A percentile compares a stretch with the other conserved stretches of the same genome.
Conservation (phyloP, 169 alveolate species). For the Cryptosporidium tyzzeri region DNA sequence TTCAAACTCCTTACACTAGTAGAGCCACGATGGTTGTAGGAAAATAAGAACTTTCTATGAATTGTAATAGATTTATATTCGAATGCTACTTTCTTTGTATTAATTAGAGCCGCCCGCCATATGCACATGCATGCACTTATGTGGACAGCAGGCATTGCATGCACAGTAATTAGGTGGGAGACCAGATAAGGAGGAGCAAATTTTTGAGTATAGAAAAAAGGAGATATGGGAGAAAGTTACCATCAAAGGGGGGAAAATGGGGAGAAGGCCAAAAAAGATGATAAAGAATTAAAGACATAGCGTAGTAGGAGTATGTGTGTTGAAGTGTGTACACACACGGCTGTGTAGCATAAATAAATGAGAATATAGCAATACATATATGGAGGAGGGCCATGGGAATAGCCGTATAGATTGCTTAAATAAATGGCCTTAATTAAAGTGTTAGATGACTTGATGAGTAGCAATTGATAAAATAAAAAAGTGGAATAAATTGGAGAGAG, state of each 20-base stretch:
- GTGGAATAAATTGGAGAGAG: background rate
- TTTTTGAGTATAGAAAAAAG: background rate
- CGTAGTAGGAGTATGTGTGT: constrained; percentile 44
- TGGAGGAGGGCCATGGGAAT: background rate
- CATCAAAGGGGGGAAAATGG: background rate
- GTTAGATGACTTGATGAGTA: constrained; percentile 3
- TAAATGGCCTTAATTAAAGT: background rate
- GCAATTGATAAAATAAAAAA: background rate
- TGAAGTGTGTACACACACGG: constrained; percentile 72
- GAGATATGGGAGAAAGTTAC: background rate
- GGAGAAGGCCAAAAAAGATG: background rate
- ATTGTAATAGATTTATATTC: background rate
- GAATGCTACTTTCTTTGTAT: background rate
- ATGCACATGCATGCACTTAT: constrained; percentile 34
- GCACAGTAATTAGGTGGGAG: background rate
- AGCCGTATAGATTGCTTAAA: background rate
- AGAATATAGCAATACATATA: background rate
- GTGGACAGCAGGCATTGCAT: constrained; percentile 8
- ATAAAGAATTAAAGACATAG: constrained; percentile 4
- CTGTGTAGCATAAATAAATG: constrained; percentile 5
- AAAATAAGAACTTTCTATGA: background rate
- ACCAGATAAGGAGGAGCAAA: background rate
- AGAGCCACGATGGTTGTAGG: background rate
- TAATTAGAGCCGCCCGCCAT: background rate
- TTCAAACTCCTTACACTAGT: background rate